These are phyloP conservation scores for Bromus sterilis DNA, from an alignment of 176 grass and related monocot genomes.

Conservation along the genomic window DNA sequence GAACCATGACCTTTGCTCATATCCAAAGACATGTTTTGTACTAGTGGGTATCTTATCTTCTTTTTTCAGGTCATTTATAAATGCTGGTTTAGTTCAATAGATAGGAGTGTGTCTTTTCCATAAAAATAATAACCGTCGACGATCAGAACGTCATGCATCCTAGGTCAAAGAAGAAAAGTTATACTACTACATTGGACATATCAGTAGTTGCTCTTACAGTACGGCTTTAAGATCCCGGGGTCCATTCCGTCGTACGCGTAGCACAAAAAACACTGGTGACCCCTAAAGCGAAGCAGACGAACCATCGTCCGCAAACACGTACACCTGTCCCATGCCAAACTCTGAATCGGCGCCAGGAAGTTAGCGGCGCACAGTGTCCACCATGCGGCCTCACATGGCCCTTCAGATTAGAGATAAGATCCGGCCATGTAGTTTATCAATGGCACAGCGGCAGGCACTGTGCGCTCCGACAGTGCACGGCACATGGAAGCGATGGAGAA, in stretches of 20 bases:
- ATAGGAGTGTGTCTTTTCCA: no score
- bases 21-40: no score
- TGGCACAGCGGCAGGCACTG: background rate
- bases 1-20: no score
- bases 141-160: no score
- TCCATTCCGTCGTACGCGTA: background rate
- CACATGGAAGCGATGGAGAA: background rate
- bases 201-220: background rate
- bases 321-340: background rate
- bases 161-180: no score
- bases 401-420: background rate
- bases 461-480: background rate
- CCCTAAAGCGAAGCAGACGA: background rate
- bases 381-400: constrained; percentile 3
- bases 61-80: no score
- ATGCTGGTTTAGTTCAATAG: no score
- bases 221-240: background rate
- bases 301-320: background rate
- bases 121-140: no score
- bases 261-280: background rate
- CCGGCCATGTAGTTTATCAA: background rate
- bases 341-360: background rate
- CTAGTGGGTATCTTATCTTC: no score
- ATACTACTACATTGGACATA: no score
- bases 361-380: background rate